Percentiles rank a stretch among this genome's conserved stretches.
Conservation (phyloP, 768 basidiomycete genomes). For the Tylopilus intermedius region DNA sequence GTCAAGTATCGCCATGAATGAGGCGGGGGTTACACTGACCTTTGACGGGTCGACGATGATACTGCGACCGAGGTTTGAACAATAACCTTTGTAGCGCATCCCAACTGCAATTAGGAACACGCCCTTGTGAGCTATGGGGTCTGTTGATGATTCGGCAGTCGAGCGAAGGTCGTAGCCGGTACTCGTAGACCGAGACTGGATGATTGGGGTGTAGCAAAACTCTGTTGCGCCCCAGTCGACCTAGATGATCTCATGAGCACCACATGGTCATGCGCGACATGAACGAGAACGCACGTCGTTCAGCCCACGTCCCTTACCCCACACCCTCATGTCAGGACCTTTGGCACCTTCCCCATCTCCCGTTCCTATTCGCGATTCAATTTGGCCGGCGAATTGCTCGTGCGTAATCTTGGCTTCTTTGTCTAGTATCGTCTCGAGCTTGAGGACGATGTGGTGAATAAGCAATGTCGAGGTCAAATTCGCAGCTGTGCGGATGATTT, state of each 20-base stretch:
- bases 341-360: constrained; percentile 59
- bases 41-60: constrained; percentile 93
- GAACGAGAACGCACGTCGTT: constrained; percentile 54
- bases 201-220: constrained; percentile 92
- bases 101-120: constrained; percentile 86
- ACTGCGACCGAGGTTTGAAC: constrained; percentile 86
- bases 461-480: constrained; percentile 82
- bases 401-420: constrained; percentile 88
- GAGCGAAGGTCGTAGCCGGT: constrained; percentile 85
- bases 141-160: constrained; percentile 79
- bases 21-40: constrained; percentile 35
- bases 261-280: neutral
- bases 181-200: constrained; percentile 84
- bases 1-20: neutral
- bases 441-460: constrained; percentile 78
- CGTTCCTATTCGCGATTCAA: constrained; percentile 84
- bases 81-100: constrained; percentile 89
- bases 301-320: constrained; percentile 73
- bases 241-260: constrained; percentile 35
- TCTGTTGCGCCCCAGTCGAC: constrained; percentile 88
- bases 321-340: constrained; percentile 89
- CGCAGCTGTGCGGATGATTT: constrained; percentile 69
- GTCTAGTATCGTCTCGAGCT: constrained; percentile 87
- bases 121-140: constrained; percentile 80
- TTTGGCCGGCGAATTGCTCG: constrained; percentile 76